phyloP scores from a whole-genome alignment of 202 grass and related monocot species.

The Setaria viridis region DNA sequence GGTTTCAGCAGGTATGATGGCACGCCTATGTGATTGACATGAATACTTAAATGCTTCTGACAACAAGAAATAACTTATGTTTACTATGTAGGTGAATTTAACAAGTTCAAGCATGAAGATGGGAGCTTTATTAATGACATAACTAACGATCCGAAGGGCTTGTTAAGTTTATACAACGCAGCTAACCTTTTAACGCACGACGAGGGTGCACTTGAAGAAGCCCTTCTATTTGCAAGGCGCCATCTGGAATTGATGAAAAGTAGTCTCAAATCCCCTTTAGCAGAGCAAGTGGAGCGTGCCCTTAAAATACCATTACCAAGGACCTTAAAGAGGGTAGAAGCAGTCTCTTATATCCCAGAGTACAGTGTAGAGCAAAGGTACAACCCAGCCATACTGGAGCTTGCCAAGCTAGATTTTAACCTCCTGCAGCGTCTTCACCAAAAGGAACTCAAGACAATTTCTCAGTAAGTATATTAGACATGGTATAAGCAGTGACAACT shows the following conservation, averaged over 20 bases:
- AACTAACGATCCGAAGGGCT: slow-evolving; percentile 31
- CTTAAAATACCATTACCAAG: not conserved
- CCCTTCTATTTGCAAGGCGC: not conserved
- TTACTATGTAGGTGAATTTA: slow-evolving; percentile 34
- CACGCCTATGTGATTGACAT: too few species aligned
- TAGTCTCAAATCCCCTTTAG: slow-evolving; percentile 9
- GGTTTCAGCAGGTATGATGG: not conserved
- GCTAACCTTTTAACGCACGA: slow-evolving; percentile 46
- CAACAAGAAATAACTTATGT: not conserved
- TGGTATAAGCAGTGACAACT: not conserved
- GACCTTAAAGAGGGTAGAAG: slow-evolving; percentile 37
- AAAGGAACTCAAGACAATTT: slow-evolving; percentile 12
- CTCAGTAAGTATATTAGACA: not conserved
- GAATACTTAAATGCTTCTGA: not conserved
- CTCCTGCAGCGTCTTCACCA: slow-evolving; percentile 23
- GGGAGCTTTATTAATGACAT: slow-evolving; percentile 9
- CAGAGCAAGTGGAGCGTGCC: slow-evolving; percentile 2
- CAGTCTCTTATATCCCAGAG: slow-evolving; percentile 32
- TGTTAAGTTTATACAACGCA: slow-evolving; percentile 48
- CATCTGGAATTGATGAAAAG: not conserved
- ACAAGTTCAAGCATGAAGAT: slow-evolving; percentile 37
- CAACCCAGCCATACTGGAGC: slow-evolving; percentile 8
- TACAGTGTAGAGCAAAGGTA: slow-evolving; percentile 1
- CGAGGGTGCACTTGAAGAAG: slow-evolving; percentile 27
- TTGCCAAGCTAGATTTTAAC: slow-evolving; percentile 54